Conservation (phyloP, 257 asterid species). For the Coffea canephora region DNA sequence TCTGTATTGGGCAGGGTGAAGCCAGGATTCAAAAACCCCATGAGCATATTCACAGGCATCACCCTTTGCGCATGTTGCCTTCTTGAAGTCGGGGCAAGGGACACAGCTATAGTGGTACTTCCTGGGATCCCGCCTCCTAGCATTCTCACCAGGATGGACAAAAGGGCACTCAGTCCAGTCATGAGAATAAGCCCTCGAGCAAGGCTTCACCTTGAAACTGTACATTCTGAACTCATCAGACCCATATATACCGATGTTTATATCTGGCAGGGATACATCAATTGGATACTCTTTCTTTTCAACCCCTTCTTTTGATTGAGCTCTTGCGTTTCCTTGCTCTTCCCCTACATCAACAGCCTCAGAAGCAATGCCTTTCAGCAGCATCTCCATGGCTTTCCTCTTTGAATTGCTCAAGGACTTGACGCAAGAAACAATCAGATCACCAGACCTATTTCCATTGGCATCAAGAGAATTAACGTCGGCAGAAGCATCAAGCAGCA, state of each 20-base stretch:
- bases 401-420: conserved; percentile 33
- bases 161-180: conserved; percentile 61
- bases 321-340: conserved; percentile 26
- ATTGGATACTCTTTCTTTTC: conserved; percentile 78
- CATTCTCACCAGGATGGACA: conserved; percentile 53
- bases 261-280: conserved; percentile 52
- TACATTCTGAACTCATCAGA: conserved; percentile 56
- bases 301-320: conserved; percentile 21
- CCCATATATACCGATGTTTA: conserved; percentile 43
- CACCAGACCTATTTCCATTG: conserved; percentile 59
- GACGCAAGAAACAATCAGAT: conserved; percentile 45
- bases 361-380: conserved; percentile 46
- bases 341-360: conserved; percentile 32
- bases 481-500: conserved; percentile 51
- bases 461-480: conserved; percentile 52
- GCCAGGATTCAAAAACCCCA: conserved; percentile 95
- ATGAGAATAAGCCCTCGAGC: conserved; percentile 57
- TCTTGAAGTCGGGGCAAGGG: conserved; percentile 94
- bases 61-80: conserved; percentile 62
- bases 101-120: conserved; percentile 68
- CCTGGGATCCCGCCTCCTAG: conserved; percentile 59
- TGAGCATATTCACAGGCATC: conserved; percentile 87
- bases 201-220: conserved; percentile 53
- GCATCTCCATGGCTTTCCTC: conserved; percentile 53
- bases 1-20: conserved; percentile 89